Evolutionary conservation across 495 filamentous ascomycete genomes (phyloP).

Genomic region (Zalerion maritima): DNA sequence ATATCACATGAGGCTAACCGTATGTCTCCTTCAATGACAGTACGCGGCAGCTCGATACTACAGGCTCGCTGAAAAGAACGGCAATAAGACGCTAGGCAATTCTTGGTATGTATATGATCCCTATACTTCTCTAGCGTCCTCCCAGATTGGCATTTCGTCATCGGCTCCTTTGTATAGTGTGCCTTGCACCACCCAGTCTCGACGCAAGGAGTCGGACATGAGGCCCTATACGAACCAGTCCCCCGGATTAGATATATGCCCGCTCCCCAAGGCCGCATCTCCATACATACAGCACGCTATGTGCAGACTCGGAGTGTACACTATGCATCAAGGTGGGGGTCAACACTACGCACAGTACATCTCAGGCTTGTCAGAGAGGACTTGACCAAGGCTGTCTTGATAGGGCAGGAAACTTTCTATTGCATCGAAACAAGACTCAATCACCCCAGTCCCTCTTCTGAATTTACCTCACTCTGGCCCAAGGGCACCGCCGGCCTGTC

Average conservation of each 20-base stretch:
- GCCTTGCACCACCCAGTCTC: conserved; percentile 4
- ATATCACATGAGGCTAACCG: conserved; percentile 26
- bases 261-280: not conserved
- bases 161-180: conserved; percentile 1
- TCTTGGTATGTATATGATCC: conserved; percentile 59
- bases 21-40: conserved; percentile 29
- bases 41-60: conserved; percentile 84
- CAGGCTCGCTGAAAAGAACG: conserved; percentile 76
- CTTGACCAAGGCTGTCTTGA: conserved; percentile 4
- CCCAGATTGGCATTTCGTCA: no score
- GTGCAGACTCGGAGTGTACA: no score
- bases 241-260: not conserved
- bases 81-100: conserved; percentile 83
- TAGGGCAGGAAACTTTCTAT: conserved; percentile 9
- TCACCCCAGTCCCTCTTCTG: conserved; percentile 3
- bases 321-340: no score
- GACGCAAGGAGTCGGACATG: conserved; percentile 3
- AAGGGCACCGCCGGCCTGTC: conserved; percentile 4
- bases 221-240: conserved; percentile 3
- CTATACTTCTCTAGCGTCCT: conserved; percentile 3
- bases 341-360: no score
- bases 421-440: conserved; percentile 3
- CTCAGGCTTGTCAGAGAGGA: conserved; percentile 10
- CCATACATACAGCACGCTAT: no score
- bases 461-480: conserved; percentile 7